Evolutionary conservation across 495 filamentous ascomycete species (phyloP).

Genomic region (Pyrenula massariospora): DNA sequence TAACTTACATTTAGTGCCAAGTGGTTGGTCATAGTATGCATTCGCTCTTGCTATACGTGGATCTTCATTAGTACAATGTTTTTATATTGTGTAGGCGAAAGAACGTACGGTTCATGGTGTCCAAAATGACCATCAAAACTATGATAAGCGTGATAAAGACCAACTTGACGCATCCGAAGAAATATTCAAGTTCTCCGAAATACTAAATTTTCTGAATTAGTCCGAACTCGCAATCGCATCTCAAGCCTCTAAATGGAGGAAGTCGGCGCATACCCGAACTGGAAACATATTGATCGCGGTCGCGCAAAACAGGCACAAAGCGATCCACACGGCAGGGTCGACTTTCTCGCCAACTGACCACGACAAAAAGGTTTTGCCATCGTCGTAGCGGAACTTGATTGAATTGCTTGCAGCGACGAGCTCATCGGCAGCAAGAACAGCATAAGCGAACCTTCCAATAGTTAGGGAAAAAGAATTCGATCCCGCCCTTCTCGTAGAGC

Average conservation of each 20-base stretch:
- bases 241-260: too few species aligned
- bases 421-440: slow-evolving; percentile 25
- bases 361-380: slow-evolving; percentile 24
- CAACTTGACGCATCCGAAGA: slow-evolving; percentile 33
- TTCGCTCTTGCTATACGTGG: slow-evolving; percentile 12
- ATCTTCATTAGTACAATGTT: too few species aligned
- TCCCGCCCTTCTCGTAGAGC: neutral
- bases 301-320: slow-evolving; percentile 25
- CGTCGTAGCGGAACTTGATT: slow-evolving; percentile 30
- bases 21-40: slow-evolving; percentile 18
- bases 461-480: neutral
- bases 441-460: slow-evolving; percentile 28
- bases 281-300: slow-evolving; percentile 30
- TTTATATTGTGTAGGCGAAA: too few species aligned
- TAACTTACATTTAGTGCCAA: slow-evolving; percentile 21
- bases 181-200: slow-evolving; percentile 37
- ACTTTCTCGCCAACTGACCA: slow-evolving; percentile 18
- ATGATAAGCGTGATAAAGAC: slow-evolving; percentile 33
- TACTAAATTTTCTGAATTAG: neutral
- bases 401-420: slow-evolving; percentile 29
- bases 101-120: slow-evolving; percentile 21
- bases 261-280: slow-evolving; percentile 24
- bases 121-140: slow-evolving; percentile 22
- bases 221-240: too few species aligned
- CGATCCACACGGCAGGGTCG: slow-evolving; percentile 30